Evolutionary conservation across 73 alveolate genomes (phyloP), one percentile per base, ranked within the genome.

Genomic region (Paramecium sonneborni): DNA sequence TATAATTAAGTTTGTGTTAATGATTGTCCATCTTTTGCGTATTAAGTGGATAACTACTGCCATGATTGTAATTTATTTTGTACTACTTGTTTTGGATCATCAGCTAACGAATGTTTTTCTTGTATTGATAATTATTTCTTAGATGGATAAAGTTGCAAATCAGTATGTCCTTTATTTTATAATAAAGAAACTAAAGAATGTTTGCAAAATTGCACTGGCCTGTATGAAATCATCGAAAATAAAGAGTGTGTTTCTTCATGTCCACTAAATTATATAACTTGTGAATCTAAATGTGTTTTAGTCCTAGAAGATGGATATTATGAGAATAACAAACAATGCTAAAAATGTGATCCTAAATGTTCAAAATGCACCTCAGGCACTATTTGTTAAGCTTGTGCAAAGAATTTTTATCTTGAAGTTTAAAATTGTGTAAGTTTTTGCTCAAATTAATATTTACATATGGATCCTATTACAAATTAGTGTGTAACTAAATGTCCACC

Each of bases 401-500:
- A 67, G 4, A 67, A 67, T 6, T 67, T 30, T 67, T 28, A 28
- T 67, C 46, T 67, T 12, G 46, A 67, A 30, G 15, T 67, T 5
- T 1, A 24, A 3, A 14, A 21, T 12, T 67, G 85, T 67, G 85
- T 24, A 0, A 67, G 8, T 24, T 67, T 28, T 67, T 67, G 85
- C 30, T 67, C 46, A 34, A 67, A 67, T 67, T 4, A 67, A 34
- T 30, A 67, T 30, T 67, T 67, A 26, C 21, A 21, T 26, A 30
- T 30, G 46, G 85, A 67, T 34, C 39, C 85, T 26, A 14, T 67
- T 3, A 14, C 39, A 14, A 67, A 21, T 3, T 14, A 21, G 0
- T 67, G 85, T 67, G 39, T 30, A 1, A 30, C 85, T 34, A 67
- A 30, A 67, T 67, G 85, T 67, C 85, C 85, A n/a, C 18, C 68